Conservation (phyloP, 805 yeast species). For the Wickerhamiella occidentalis region DNA sequence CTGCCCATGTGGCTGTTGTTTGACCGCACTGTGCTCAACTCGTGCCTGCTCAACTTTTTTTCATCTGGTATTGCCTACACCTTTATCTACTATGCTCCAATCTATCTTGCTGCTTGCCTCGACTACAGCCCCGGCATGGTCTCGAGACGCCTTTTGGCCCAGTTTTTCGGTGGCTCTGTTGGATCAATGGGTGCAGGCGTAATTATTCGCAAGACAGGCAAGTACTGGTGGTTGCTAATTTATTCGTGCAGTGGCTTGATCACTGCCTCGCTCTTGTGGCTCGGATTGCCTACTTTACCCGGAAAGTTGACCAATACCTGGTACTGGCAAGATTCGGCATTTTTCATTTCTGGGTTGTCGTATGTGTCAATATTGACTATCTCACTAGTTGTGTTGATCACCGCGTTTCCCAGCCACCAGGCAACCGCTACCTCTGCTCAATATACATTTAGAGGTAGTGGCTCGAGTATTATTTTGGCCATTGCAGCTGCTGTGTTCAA, state of each 20-base stretch:
- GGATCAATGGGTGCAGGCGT: conserved; percentile 60
- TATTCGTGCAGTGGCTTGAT: conserved; percentile 35
- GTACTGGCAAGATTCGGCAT: conserved; percentile 30
- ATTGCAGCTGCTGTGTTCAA: conserved; percentile 58
- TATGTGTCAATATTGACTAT: conserved; percentile 58
- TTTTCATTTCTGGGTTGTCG: conserved; percentile 47
- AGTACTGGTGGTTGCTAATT: conserved; percentile 40
- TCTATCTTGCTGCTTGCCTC: conserved; percentile 62
- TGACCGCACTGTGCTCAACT: conserved; percentile 48
- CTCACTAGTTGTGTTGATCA: conserved; percentile 59
- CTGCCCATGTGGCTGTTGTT: conserved; percentile 49
- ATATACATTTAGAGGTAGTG: conserved; percentile 76
- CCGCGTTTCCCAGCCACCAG: conserved; percentile 50
- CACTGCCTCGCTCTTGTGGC: conserved; percentile 36
- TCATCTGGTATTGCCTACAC: conserved; percentile 56
- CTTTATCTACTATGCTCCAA: conserved; percentile 56
- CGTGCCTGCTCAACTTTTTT: conserved; percentile 59
- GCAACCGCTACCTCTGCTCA: conserved; percentile 88
- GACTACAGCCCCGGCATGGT: conserved; percentile 60
- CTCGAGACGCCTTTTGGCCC: conserved; percentile 39
- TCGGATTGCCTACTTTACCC: conserved; percentile 32
- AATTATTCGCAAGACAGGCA: conserved; percentile 56
- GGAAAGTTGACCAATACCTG: conserved; percentile 42
- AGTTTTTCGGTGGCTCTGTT: conserved; percentile 53
- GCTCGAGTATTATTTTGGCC: conserved; percentile 71